These are phyloP conservation scores for Rhodamnia argentea DNA, from an alignment of 345 rosid species.

Conservation along the genomic window DNA sequence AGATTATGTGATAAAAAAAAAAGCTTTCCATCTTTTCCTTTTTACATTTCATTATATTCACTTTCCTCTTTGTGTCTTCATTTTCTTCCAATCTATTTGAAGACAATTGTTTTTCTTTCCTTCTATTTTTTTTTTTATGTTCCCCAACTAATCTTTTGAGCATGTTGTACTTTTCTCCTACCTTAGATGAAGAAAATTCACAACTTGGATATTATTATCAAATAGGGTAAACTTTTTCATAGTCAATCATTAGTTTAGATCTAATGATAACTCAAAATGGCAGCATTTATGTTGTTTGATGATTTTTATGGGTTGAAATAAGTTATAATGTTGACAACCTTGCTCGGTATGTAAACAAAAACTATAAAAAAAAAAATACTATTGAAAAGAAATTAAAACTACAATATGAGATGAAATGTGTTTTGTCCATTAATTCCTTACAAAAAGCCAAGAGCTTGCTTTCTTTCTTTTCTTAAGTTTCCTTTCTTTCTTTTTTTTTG, in stretches of 20 bases:
- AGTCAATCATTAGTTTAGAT: not conserved
- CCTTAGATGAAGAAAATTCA: not conserved
- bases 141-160: not conserved
- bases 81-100: not conserved
- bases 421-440: not conserved
- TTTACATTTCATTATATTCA: not conserved
- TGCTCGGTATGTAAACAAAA: not conserved
- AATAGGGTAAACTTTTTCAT: not conserved
- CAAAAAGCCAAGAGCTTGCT: no score
- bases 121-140: not conserved
- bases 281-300: not conserved
- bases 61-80: not conserved
- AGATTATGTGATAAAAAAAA: no score
- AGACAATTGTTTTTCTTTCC: no score
- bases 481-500: no score
- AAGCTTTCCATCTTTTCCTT: no score
- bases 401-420: not conserved
- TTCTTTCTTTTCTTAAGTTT: no score
- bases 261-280: not conserved
- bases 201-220: not conserved
- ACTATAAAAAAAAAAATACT: not conserved
- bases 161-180: not conserved
- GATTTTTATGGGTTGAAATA: not conserved
- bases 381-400: not conserved
- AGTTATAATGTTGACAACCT: not conserved